These are phyloP conservation scores for Rutidosis leptorrhynchoides DNA, from an alignment of 129 eudicot species.

Conservation along the genomic window DNA sequence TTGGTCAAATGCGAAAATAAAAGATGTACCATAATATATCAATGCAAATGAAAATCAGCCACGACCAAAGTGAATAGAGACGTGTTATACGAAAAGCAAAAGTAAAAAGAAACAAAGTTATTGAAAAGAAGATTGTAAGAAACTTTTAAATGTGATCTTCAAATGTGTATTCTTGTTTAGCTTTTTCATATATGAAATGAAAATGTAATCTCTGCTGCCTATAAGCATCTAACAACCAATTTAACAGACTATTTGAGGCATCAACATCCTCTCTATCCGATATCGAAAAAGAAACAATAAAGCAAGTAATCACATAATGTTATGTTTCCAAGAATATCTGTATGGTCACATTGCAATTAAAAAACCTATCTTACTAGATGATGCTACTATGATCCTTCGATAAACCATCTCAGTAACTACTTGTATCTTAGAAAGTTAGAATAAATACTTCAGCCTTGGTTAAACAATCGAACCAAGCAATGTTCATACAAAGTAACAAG, in stretches of 20 bases:
- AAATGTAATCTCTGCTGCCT: neutral
- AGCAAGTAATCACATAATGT: conserved; percentile 24
- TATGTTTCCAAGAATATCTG: neutral
- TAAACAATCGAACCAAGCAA: no score
- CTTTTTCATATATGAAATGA: conserved; percentile 12
- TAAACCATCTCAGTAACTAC: no score
- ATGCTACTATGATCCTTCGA: no score
- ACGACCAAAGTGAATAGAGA: conserved; percentile 33
- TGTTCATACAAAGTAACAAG: no score
- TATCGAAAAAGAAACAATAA: conserved; percentile 17
- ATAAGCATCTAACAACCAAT: conserved; percentile 13
- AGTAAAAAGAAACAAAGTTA: conserved; percentile 38
- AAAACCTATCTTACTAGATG: no score
- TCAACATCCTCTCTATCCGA: no score
- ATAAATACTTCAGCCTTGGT: no score
- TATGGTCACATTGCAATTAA: no score
- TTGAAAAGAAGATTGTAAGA: conserved; percentile 24
- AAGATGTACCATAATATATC: neutral
- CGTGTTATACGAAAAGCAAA: conserved; percentile 19
- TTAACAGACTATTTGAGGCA: conserved; percentile 20
- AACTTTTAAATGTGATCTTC: conserved; percentile 28
- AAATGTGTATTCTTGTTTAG: conserved; percentile 1
- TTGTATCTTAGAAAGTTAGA: no score
- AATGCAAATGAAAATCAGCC: conserved; percentile 32
- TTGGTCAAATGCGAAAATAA: neutral